Evolutionary conservation across 2,329 filamentous ascomycete species (phyloP).

Genomic region (Pseudocercospora musae): DNA sequence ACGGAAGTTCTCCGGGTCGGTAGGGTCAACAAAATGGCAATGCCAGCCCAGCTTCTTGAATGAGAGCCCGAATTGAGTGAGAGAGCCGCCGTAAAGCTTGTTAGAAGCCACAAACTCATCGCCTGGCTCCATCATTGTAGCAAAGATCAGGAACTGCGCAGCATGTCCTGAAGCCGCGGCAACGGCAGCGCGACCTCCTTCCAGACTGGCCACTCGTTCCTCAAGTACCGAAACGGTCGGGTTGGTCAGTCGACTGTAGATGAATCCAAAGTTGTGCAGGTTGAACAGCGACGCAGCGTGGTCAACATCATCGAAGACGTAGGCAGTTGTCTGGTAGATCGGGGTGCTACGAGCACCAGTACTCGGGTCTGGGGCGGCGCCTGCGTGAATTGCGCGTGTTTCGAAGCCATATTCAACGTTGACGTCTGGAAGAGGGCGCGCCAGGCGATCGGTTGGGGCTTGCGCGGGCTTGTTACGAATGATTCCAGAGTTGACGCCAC

Average conservation of each 20-base stretch:
- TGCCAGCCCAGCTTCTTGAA: slow-evolving; percentile 22
- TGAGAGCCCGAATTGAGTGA: slow-evolving; percentile 18
- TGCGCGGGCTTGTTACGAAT: slow-evolving; percentile 19
- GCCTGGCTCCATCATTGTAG: slow-evolving; percentile 17
- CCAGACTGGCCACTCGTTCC: slow-evolving; percentile 18
- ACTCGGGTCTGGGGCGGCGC: slow-evolving; percentile 15
- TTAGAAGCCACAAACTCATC: slow-evolving; percentile 17
- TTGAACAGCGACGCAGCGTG: slow-evolving; percentile 19
- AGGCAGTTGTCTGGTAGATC: slow-evolving; percentile 18
- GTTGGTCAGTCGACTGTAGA: slow-evolving; percentile 17
- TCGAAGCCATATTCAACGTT: slow-evolving; percentile 20
- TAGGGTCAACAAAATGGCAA: slow-evolving; percentile 17
- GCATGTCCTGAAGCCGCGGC: slow-evolving; percentile 19
- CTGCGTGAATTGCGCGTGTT: slow-evolving; percentile 15
- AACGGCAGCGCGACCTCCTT: slow-evolving; percentile 17
- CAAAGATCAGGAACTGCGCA: slow-evolving; percentile 17
- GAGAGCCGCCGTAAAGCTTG: slow-evolving; percentile 19
- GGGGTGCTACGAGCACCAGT: slow-evolving; percentile 19
- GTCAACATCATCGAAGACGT: slow-evolving; percentile 19
- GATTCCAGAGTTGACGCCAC: slow-evolving; percentile 18
- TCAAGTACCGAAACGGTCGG: slow-evolving; percentile 20
- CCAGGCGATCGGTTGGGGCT: slow-evolving; percentile 12
- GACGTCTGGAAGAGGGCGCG: slow-evolving; percentile 1
- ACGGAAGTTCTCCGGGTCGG: slow-evolving; percentile 18
- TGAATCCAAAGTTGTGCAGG: slow-evolving; percentile 19